These are phyloP conservation scores for Fusarium sp. DNA, from an alignment of 2,329 filamentous ascomycete genomes.

Conservation along the genomic window DNA sequence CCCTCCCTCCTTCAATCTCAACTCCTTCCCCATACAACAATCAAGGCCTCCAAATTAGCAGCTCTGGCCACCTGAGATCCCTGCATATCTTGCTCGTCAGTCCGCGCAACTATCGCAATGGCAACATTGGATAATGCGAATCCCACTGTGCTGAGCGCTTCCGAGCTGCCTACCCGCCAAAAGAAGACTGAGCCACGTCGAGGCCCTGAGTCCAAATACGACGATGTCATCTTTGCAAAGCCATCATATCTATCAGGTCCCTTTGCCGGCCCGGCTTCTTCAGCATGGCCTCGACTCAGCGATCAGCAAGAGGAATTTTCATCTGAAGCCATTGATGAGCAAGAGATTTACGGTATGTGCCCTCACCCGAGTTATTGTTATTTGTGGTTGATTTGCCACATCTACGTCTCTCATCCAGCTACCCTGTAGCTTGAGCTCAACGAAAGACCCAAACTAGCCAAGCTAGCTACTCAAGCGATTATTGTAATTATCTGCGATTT, in stretches of 20 bases:
- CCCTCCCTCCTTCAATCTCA: constrained; percentile 33
- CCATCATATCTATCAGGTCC: constrained; percentile 58
- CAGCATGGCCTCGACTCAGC: constrained; percentile 51
- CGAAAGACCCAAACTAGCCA: too few relatives aligned
- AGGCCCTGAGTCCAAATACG: constrained; percentile 62
- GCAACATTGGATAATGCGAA: constrained; percentile 79
- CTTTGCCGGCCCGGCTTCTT: constrained; percentile 54
- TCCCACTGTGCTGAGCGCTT: constrained; percentile 88
- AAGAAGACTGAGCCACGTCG: constrained; percentile 61
- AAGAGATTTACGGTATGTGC: constrained; percentile 90
- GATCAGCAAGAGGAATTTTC: constrained; percentile 68
- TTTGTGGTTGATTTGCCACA: constrained; percentile 24
- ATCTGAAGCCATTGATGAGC: constrained; percentile 91
- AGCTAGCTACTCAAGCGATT: background rate
- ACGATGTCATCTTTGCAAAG: constrained; percentile 60
- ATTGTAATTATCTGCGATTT: background rate
- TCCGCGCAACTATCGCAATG: constrained; percentile 32
- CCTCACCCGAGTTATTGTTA: constrained; percentile 10
- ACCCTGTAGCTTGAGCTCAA: background rate
- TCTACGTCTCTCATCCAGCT: background rate
- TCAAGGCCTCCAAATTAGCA: constrained; percentile 27
- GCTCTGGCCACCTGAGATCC: constrained; percentile 25
- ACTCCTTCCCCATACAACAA: constrained; percentile 34
- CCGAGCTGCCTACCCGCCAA: constrained; percentile 86
- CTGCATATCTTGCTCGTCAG: constrained; percentile 25